phyloP scores from a whole-genome alignment of 306 rosid species.

The Dalbergia cochinchinensis region DNA sequence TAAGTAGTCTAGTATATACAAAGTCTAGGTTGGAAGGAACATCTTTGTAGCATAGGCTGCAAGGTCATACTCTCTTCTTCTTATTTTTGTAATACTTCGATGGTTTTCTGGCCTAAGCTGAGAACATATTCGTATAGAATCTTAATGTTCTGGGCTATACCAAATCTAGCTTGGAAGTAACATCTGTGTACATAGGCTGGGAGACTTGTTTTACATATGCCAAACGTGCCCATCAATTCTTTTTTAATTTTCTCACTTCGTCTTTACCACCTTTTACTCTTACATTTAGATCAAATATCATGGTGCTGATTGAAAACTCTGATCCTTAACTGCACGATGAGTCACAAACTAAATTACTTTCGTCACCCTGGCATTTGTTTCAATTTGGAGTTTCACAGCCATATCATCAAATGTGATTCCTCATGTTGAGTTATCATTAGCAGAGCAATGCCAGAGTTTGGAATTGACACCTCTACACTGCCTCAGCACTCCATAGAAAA shows the following conservation, averaged over 20 bases:
- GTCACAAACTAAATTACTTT: no score
- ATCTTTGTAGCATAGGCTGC: slow-evolving; percentile 44
- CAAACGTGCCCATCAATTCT: neutral
- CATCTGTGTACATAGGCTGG: neutral
- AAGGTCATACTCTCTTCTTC: neutral
- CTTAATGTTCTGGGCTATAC: neutral
- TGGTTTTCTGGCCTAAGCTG: neutral
- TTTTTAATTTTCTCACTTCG: neutral
- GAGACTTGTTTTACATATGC: no score
- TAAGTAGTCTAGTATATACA: slow-evolving; percentile 70
- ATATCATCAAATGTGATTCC: no score
- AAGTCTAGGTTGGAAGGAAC: slow-evolving; percentile 58
- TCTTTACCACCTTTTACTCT: neutral
- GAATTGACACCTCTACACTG: no score
- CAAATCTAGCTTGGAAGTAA: neutral
- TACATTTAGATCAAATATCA: no score
- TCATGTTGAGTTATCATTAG: no score
- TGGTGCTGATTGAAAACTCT: neutral
- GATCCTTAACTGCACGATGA: neutral
- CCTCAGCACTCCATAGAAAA: no score
- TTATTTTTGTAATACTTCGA: neutral
- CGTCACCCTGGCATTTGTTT: no score
- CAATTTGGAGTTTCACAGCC: no score
- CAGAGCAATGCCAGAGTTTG: no score
- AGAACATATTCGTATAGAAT: neutral